Conservation (phyloP, 2,329 filamentous ascomycete genomes). For the Fusarium dimerum region DNA sequence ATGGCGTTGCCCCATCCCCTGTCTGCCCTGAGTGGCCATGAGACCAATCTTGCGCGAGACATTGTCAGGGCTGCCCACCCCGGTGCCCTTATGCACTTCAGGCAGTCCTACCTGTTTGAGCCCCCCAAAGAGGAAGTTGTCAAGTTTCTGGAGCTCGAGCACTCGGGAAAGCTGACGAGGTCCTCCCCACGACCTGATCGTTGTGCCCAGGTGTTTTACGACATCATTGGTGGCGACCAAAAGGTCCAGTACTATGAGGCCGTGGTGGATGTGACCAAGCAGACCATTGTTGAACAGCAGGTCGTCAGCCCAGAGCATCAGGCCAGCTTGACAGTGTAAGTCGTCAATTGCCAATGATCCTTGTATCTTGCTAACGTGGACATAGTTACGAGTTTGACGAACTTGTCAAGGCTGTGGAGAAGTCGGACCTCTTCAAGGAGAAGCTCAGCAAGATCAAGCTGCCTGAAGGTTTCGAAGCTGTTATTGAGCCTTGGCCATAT, state of each 20-base stretch:
- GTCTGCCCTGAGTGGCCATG: constrained; percentile 29
- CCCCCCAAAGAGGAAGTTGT: constrained; percentile 50
- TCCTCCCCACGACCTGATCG: constrained; percentile 34
- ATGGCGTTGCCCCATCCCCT: constrained; percentile 34
- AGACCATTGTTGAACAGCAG: constrained; percentile 26
- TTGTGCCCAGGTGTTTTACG: constrained; percentile 44
- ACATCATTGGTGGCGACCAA: constrained; percentile 31
- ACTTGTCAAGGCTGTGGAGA: constrained; percentile 31
- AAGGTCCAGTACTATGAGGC: constrained; percentile 36
- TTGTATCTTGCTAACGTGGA: too few species aligned
- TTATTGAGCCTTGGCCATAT: constrained; percentile 38
- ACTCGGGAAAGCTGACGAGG: constrained; percentile 34
- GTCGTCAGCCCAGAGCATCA: constrained; percentile 32
- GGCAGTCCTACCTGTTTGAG: constrained; percentile 52
- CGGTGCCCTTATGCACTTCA: constrained; percentile 42
- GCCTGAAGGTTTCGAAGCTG: constrained; percentile 31
- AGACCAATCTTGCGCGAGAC: constrained; percentile 37
- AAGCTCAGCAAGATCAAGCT: constrained; percentile 32
- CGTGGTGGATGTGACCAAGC: constrained; percentile 34
- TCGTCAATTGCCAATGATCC: not conserved
- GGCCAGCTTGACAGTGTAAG: constrained; percentile 34
- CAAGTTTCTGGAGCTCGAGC: constrained; percentile 47
- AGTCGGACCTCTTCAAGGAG: constrained; percentile 33
- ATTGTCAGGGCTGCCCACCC: constrained; percentile 33
- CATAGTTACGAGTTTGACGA: constrained; percentile 38